Evolutionary conservation across 345 rosid genomes (phyloP).

Genomic region (Aquilaria malaccensis): DNA sequence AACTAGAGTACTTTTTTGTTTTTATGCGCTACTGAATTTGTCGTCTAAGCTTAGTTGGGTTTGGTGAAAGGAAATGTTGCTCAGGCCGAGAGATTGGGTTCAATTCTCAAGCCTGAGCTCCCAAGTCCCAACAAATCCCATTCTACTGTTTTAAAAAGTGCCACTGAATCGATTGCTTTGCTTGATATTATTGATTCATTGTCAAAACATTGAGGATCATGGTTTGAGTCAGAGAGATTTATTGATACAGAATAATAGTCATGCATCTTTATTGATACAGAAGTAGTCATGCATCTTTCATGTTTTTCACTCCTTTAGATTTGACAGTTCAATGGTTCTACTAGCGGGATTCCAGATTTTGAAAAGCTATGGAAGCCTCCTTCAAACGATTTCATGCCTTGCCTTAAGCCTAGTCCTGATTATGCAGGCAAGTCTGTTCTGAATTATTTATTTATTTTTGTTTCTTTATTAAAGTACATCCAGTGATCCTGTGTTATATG

Average conservation of each 20-base stretch:
- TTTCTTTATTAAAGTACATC: too few relatives aligned
- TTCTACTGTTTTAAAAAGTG: too few relatives aligned
- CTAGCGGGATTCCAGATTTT: slow-evolving; percentile 32
- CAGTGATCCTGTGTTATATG: neutral
- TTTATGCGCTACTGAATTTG: neutral
- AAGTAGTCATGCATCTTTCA: slow-evolving; percentile 61
- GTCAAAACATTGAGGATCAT: too few relatives aligned
- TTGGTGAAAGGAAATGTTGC: too few relatives aligned
- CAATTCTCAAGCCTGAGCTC: too few relatives aligned
- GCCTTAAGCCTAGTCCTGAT: slow-evolving; percentile 44
- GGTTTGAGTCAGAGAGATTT: neutral
- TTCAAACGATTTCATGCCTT: slow-evolving; percentile 46
- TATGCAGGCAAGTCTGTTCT: slow-evolving; percentile 41
- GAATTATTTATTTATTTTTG: neutral
- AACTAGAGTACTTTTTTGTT: too few relatives aligned
- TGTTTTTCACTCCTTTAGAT: slow-evolving; percentile 74
- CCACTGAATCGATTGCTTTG: too few relatives aligned
- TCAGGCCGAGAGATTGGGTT: too few relatives aligned
- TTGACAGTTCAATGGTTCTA: slow-evolving; percentile 73
- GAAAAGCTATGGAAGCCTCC: slow-evolving; percentile 79
- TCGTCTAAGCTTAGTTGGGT: too few relatives aligned
- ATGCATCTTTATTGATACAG: slow-evolving; percentile 16
- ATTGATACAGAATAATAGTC: too few relatives aligned
- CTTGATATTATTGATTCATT: too few relatives aligned
- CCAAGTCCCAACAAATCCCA: too few relatives aligned